Evolutionary conservation across 106 monocot species (phyloP).

Genomic region (Dioscorea alata): DNA sequence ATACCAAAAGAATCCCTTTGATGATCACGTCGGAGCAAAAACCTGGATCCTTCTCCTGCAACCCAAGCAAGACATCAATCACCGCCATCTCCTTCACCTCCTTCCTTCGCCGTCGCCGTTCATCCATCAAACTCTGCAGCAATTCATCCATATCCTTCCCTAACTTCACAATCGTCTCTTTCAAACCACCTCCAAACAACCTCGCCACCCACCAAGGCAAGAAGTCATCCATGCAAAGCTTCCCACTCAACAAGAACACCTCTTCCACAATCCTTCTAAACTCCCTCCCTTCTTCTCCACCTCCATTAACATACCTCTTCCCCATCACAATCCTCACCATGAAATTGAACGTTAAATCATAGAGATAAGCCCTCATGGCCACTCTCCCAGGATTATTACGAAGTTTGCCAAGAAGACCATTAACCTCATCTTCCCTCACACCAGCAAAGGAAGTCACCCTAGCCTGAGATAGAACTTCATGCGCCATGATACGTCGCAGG

Average conservation of each 20-base stretch:
- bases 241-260: conserved; percentile 3
- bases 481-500: conserved; percentile 23
- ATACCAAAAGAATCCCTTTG: conserved; percentile 37
- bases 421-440: conserved; percentile 14
- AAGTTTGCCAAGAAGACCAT: not conserved
- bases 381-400: not conserved
- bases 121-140: conserved; percentile 24
- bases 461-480: conserved; percentile 13
- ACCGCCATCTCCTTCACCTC: conserved; percentile 7
- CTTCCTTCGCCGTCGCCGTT: not conserved
- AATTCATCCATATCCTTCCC: conserved; percentile 13
- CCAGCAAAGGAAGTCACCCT: conserved; percentile 5
- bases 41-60: conserved; percentile 15
- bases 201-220: conserved; percentile 18
- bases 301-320: conserved; percentile 25
- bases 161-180: conserved; percentile 14
- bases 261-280: conserved; percentile 16
- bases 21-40: conserved; percentile 38
- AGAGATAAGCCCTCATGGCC: not conserved
- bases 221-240: conserved; percentile 23
- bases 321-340: conserved; percentile 27
- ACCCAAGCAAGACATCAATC: conserved; percentile 25
- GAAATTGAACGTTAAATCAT: conserved; percentile 21
- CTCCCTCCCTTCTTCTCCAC: conserved; percentile 14
- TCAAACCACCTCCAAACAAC: not conserved